Percentiles rank a stretch among this genome's conserved stretches.
Evolutionary conservation across 352 stramenopile genomes (phyloP).

Genomic region (Globisporangium sylvaticum): DNA sequence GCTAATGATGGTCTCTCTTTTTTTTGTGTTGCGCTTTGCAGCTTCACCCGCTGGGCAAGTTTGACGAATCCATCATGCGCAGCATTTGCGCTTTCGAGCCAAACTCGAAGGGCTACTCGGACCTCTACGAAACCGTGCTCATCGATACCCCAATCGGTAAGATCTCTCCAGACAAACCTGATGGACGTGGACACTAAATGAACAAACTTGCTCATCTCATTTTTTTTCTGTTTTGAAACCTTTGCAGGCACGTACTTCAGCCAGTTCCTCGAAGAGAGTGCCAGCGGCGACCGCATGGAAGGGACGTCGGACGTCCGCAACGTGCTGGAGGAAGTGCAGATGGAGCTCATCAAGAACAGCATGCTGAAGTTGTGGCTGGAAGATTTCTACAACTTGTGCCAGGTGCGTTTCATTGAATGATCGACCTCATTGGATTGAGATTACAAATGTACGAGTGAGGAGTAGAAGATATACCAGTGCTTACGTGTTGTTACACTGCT

Average conservation of each 20-base stretch:
- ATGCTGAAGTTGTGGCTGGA: constrained; percentile 98
- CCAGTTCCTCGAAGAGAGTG: constrained; percentile 95
- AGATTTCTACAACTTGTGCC: constrained; percentile 93
- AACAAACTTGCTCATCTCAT: not conserved
- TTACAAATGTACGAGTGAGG: not conserved
- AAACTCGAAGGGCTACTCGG: constrained; percentile 96
- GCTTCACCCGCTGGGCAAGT: constrained; percentile 98
- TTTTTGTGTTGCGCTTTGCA: constrained; percentile 29
- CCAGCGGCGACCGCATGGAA: constrained; percentile 77
- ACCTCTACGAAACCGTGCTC: constrained; percentile 99
- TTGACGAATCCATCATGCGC: constrained; percentile 98
- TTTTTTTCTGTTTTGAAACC: not conserved
- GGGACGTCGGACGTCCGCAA: constrained; percentile 90
- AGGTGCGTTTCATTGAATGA: constrained; percentile 31
- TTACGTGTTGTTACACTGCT: not conserved
- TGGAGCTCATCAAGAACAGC: constrained; percentile 99
- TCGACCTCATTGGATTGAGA: not conserved
- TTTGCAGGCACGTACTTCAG: constrained; percentile 95
- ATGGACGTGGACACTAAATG: not conserved
- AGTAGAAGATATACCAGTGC: not conserved
- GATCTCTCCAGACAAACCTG: not conserved
- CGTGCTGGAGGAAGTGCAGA: constrained; percentile 98
- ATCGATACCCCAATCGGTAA: constrained; percentile 97
- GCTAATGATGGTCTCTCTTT: not conserved
- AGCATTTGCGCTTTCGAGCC: constrained; percentile 98